Evolutionary conservation across 1,139 yeast genomes (phyloP), one percentile per base, ranked within the genome.

Genomic region (Maudiozyma humilis): DNA sequence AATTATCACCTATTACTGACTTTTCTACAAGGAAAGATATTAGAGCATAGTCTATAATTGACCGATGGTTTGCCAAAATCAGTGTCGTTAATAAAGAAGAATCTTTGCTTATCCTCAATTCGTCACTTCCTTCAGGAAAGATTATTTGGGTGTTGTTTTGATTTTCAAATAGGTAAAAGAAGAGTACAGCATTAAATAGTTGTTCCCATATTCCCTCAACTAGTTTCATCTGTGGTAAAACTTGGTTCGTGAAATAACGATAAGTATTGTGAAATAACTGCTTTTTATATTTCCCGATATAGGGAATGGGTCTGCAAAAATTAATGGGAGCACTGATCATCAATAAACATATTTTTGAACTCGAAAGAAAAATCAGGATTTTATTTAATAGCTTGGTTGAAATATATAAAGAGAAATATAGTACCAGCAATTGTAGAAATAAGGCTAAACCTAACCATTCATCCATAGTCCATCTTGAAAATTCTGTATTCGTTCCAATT

Each of bases 1-100:
- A 15, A 34, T 34, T 3, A 13, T 14, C 23, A 13, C 14, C 3
- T 29, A 29, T 18, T n/a, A 19, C 17, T 13, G 29, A 14, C 19
- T n/a, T 3, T 27, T 50, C 48, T 4, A 54, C 20, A 10, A 60
- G 27, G 36, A 55, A 53, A 20, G 52, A 52, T 12, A 62, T 49
- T 36, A 62, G 38, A 20, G 50, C 38, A 44, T 59, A 63, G 44
- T 63, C 67, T 39, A 50, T 51, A 7, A 62, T 34, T 0, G 66
- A 61, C 31, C 67, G 49, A 39, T 63, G 67, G 40, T 63, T 63
- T 3, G 59, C 48, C 3, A 60, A 31, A 5, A 61, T 23, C 17
- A 61, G 36, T 2, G 61, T 56, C 1, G 63, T 58, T 33, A 43
- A 29, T 14, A 53, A 38, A n/a, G 45, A 19, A 1, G 42, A 23